These are phyloP conservation scores for Orbilia javanica DNA, from an alignment of 2,329 filamentous ascomycete species.

Conservation along the genomic window DNA sequence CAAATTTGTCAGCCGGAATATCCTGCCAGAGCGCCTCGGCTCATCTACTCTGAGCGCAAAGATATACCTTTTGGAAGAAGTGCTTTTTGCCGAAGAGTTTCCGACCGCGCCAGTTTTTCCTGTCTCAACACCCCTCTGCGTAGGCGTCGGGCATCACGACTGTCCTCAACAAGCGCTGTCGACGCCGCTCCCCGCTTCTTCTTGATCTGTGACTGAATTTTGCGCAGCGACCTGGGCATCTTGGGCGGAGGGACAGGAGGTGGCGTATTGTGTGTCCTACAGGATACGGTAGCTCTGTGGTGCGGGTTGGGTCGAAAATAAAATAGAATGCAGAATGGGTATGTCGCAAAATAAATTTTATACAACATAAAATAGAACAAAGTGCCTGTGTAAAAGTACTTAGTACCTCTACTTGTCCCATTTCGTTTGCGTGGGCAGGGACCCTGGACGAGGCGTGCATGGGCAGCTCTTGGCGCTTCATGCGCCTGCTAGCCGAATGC, in stretches of 20 bases:
- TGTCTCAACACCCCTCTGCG: constrained; percentile 47
- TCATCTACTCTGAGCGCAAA: not conserved
- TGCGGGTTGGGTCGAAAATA: not conserved
- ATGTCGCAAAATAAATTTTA: too few species aligned
- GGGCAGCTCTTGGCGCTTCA: not conserved
- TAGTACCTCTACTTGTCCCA: too few species aligned
- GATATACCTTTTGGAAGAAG: constrained; percentile 46
- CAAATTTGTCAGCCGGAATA: not conserved
- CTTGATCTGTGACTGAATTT: constrained; percentile 50
- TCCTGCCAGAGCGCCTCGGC: not conserved
- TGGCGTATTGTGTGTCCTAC: not conserved
- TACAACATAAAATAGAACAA: too few species aligned
- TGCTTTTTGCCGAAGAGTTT: constrained; percentile 29
- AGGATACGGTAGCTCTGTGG: not conserved
- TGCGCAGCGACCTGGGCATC: constrained; percentile 49
- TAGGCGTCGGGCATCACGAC: constrained; percentile 43
- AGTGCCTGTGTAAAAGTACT: too few species aligned
- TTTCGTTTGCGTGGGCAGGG: not conserved
- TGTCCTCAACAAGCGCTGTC: constrained; percentile 47
- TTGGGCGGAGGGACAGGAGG: not conserved
- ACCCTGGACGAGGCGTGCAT: too few species aligned
- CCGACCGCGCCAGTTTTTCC: constrained; percentile 35
- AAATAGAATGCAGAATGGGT: not conserved
- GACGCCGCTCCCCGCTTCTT: constrained; percentile 44
- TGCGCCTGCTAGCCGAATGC: not conserved